phyloP scores from a whole-genome alignment of 1,284 basidiomycete species.

The Puccinia triticina region DNA sequence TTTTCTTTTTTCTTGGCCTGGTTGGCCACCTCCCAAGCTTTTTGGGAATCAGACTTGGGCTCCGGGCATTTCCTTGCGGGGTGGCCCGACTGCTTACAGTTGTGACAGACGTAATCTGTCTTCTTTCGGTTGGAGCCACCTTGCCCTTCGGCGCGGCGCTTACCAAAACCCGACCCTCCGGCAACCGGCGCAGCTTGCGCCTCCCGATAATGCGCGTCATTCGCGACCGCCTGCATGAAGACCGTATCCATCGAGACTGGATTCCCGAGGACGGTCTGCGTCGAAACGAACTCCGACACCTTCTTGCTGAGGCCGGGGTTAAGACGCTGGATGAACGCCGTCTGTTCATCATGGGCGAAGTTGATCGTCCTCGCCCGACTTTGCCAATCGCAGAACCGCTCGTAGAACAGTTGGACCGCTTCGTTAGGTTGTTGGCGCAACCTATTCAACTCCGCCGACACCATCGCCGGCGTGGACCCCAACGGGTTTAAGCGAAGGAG shows the following conservation, averaged over 20 bases:
- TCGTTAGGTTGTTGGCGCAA: neutral
- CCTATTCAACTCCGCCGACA: neutral
- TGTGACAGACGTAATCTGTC: neutral
- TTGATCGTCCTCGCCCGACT: neutral
- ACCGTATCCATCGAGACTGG: neutral
- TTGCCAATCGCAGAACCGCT: neutral
- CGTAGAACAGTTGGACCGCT: neutral
- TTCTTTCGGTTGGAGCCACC: neutral
- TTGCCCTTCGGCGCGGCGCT: neutral
- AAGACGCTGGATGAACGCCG: neutral
- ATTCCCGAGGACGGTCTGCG: neutral
- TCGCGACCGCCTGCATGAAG: neutral
- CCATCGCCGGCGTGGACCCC: neutral
- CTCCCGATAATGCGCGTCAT: neutral
- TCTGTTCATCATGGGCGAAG: neutral
- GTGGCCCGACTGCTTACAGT: neutral
- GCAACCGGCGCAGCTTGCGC: neutral
- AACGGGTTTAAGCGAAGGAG: neutral
- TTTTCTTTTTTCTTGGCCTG: neutral
- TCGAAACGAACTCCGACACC: neutral
- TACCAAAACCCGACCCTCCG: neutral
- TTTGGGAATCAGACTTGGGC: neutral
- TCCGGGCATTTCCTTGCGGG: neutral
- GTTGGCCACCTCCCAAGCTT: neutral
- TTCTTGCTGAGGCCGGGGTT: neutral